A percentile compares a stretch with the other conserved stretches of the same genome.
Conservation (phyloP, 208 protist genomes). For the Angomonas deanei region DNA sequence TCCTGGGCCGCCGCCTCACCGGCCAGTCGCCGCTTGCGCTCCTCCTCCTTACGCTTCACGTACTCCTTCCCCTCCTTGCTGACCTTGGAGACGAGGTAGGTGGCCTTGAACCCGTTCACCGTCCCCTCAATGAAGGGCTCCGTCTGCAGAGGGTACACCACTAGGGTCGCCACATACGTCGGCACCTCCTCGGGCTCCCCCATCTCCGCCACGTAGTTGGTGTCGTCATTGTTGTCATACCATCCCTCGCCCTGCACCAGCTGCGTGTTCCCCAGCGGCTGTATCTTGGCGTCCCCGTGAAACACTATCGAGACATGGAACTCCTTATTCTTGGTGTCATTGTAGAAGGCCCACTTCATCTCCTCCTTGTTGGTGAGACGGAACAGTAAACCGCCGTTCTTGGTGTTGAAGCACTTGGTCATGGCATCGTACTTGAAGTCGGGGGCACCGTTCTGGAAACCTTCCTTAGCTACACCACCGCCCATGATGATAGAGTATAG, state of each 20-base stretch:
- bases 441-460: conserved; percentile 13
- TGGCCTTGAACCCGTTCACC: neutral
- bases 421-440: conserved; percentile 19
- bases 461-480: neutral
- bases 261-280: conserved; percentile 16
- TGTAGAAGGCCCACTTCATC: conserved; percentile 48
- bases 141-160: conserved; percentile 71
- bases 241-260: neutral
- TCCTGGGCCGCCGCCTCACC: neutral
- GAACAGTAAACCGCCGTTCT: conserved; percentile 38
- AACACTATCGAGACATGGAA: conserved; percentile 27
- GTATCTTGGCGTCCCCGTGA: conserved; percentile 8
- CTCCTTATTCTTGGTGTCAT: conserved; percentile 30
- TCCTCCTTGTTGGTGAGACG: conserved; percentile 25
- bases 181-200: conserved; percentile 5
- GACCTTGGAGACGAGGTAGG: neutral
- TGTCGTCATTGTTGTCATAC: neutral
- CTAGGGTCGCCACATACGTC: conserved; percentile 40
- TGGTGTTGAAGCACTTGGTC: conserved; percentile 34
- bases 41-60: neutral
- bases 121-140: conserved; percentile 78
- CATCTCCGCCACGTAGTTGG: neutral
- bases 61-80: neutral
- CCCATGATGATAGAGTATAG: conserved; percentile 9
- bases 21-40: neutral